Base-by-base conservation (phyloP, 2,329 filamentous ascomycete genomes). In the Eutypa lata region DNA sequence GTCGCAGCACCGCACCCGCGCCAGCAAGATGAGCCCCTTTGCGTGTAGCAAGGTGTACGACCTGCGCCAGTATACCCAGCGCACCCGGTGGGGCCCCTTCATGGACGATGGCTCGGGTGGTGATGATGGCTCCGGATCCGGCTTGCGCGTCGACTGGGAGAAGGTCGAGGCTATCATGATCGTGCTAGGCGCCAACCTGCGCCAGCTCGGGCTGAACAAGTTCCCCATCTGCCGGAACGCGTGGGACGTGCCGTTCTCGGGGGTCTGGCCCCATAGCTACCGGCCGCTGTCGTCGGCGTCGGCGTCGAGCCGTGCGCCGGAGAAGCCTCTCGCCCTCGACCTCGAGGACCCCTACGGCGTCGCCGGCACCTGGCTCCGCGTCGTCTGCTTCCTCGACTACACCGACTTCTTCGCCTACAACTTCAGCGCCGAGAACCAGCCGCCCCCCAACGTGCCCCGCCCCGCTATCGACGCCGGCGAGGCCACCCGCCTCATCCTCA, bases 81-180 rank as follows among this genome's bases (percentile, higher is more conserved):
- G 69, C 24, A 86, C 80, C 1, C 67, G 76, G 35, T 92, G 89
- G 88, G 89, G 89, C 0, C 89, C 89, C 0, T 92, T 90, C 61
- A 72, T 79, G 62, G 73, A 81, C 48, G 88, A 91, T 62, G 82
- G 79, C 1, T 78, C 75, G 2, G 77, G 74, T 49, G n/a, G n/a
- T n/a, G n/a, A n/a, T n/a, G n/a, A n/a, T n/a, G n/a, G n/a, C n/a
- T n/a, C n/a, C n/a, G n/a, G n/a, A n/a, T n/a, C n/a, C n/a, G n/a
- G n/a, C n/a, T n/a, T n/a, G n/a, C 68, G 71, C 5, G 85, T 90
- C 0, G 88, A 93, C 68, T 93, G 89, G 89, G 88, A 92, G 68
- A 90, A 89, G 71, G 72, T 91, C 11, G 89, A 92, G 68, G 84
- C 87, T 8, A 81, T 91, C 50, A 82, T 91, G 76, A 74, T 91